Percentiles rank a stretch among this genome's conserved stretches.
Conservation (phyloP, 2,329 filamentous ascomycete genomes). For the Fusarium ambrosium region DNA sequence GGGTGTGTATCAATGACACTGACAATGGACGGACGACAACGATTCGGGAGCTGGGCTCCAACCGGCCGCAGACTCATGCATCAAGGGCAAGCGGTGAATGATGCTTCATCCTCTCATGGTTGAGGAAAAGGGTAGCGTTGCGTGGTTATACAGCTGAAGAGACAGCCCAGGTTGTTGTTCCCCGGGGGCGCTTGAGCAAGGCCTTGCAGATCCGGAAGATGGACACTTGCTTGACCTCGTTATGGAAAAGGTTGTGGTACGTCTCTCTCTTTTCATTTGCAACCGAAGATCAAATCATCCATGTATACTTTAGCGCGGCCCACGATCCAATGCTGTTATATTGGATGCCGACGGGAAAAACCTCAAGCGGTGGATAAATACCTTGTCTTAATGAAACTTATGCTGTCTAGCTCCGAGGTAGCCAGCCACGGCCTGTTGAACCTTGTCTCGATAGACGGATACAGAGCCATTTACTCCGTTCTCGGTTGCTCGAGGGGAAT, state of each 20-base stretch:
- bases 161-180: conserved; percentile 1
- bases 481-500: conserved; percentile 7
- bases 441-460: conserved; percentile 14
- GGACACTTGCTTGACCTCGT: not conserved
- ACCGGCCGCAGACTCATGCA: conserved; percentile 41
- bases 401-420: conserved; percentile 14
- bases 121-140: conserved; percentile 16
- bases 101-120: conserved; percentile 24
- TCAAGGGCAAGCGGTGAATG: conserved; percentile 44
- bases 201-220: conserved; percentile 27
- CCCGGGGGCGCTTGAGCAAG: conserved; percentile 14
- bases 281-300: conserved; percentile 31
- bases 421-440: conserved; percentile 11
- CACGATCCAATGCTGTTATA: conserved; percentile 18
- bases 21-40: conserved; percentile 27
- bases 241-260: conserved; percentile 3
- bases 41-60: conserved; percentile 33
- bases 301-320: conserved; percentile 29
- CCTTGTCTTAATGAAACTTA: conserved; percentile 24
- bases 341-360: conserved; percentile 28
- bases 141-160: conserved; percentile 12
- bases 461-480: not conserved
- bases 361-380: conserved; percentile 26
- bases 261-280: conserved; percentile 7
- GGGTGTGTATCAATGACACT: conserved; percentile 36